These are phyloP conservation scores for Graphium sp. DNA, from an alignment of 2,329 filamentous ascomycete species.

Conservation along the genomic window DNA sequence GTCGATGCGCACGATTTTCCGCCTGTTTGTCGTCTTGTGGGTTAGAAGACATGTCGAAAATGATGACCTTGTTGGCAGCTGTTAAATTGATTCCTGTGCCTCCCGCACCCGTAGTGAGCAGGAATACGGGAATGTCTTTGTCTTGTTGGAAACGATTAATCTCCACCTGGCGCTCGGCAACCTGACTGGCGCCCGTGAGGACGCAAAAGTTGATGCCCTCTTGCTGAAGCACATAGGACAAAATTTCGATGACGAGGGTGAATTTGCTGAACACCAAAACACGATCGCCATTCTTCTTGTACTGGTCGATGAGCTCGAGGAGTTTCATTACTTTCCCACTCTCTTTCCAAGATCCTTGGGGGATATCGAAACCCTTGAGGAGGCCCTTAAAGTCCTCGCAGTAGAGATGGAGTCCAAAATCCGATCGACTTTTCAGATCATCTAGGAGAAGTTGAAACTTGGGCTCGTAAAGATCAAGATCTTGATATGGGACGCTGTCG, in stretches of 20 bases:
- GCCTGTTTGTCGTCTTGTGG: slow-evolving; percentile 97
- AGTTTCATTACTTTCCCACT: slow-evolving; percentile 78
- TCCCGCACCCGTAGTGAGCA: slow-evolving; percentile 83
- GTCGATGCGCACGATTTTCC: slow-evolving; percentile 88
- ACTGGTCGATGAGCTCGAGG: slow-evolving; percentile 54
- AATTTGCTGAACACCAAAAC: slow-evolving; percentile 90
- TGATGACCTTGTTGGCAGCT: slow-evolving; percentile 90
- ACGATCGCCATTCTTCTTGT: slow-evolving; percentile 67
- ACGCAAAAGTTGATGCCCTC: slow-evolving; percentile 62
- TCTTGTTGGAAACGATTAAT: slow-evolving; percentile 77
- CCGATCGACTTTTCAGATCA: slow-evolving; percentile 40
- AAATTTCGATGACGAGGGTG: slow-evolving; percentile 76
- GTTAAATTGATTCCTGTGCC: slow-evolving; percentile 96
- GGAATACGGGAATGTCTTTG: slow-evolving; percentile 67
- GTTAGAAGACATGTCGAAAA: slow-evolving; percentile 95
- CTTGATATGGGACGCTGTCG: slow-evolving; percentile 42
- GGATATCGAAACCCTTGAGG: slow-evolving; percentile 34
- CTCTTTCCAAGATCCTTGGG: slow-evolving; percentile 34
- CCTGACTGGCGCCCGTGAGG: slow-evolving; percentile 72
- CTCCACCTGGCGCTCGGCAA: slow-evolving; percentile 68
- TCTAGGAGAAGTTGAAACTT: slow-evolving; percentile 33
- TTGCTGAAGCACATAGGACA: slow-evolving; percentile 64
- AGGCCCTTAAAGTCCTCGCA: slow-evolving; percentile 40
- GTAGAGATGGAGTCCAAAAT: slow-evolving; percentile 50
- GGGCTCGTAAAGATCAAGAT: slow-evolving; percentile 32